Evolutionary conservation across 352 stramenopile species (phyloP), one percentile per base, ranked within the genome.

Genomic region (Phytophthora syringae): DNA sequence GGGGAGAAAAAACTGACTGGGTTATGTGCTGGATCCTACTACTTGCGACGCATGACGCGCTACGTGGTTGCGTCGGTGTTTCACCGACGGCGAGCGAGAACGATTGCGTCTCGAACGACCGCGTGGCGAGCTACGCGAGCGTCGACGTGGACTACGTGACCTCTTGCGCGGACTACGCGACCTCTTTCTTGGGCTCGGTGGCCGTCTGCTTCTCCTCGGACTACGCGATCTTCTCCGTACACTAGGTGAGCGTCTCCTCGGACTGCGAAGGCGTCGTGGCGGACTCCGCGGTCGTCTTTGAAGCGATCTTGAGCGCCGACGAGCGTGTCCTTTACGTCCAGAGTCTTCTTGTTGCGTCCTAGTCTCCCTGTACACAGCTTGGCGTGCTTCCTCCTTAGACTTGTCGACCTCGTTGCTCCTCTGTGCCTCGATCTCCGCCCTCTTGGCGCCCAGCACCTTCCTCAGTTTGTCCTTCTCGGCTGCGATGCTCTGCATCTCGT

Each of bases 11-110:
- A 59, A 58, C 36, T 75, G 47, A 36, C 30, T 36, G 30, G 4
- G 30, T 36, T 13, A 11, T 36, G 30, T 36, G 10, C 30, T 11
- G 13, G 30, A 15, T 15, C 30, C 7, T 36, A 36, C 30, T 36
- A n/a, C n/a, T 64, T n/a, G n/a, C n/a, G n/a, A n/a, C n/a, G n/a
- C n/a, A n/a, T n/a, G n/a, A n/a, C n/a, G n/a, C n/a, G n/a, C n/a
- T n/a, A n/a, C n/a, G n/a, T 76, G n/a, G 34, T 92, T 7, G 91
- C 92, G 62, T 64, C 93, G 20, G 86, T 79, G 5, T 92, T 94
- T 59, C 12, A 79, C 57, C 6, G 70, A 70, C 16, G 57, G 62
- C 24, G 64, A 77, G 2, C 69, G 52, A 25, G 70, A 63, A 50
- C 64, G 40, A 28, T 25, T 21, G n/a, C 64, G 59, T 60, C 49